Percentiles rank a stretch among this genome's conserved stretches.
Evolutionary conservation across 2,329 filamentous ascomycete genomes (phyloP).

Genomic region (Calonectria pseudoturangicola): DNA sequence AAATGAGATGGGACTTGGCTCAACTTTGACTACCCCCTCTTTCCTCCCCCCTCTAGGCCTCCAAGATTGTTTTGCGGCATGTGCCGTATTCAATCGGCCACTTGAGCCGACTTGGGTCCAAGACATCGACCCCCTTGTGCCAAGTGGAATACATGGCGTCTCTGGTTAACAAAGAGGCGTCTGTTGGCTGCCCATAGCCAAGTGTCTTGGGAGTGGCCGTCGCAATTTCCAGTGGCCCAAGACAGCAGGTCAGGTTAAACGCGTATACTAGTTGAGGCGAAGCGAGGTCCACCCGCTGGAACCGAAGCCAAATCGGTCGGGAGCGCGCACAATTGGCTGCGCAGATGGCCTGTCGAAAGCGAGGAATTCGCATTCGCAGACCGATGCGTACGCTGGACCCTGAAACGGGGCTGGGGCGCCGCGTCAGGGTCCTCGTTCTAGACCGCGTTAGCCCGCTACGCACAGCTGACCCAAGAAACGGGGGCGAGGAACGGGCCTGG

Average conservation of each 20-base stretch:
- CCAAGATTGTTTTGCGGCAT: conserved; percentile 13
- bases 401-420: conserved; percentile 19
- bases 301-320: neutral
- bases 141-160: conserved; percentile 23
- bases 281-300: conserved; percentile 11
- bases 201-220: conserved; percentile 9
- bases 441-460: neutral
- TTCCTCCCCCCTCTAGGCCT: neutral
- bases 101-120: neutral
- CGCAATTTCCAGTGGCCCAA: conserved; percentile 23
- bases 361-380: conserved; percentile 2
- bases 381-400: neutral
- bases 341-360: neutral
- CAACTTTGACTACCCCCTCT: neutral
- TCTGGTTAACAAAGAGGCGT: conserved; percentile 18
- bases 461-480: neutral
- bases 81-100: conserved; percentile 2
- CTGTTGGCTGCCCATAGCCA: neutral
- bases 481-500: neutral
- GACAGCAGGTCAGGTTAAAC: conserved; percentile 23
- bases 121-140: neutral
- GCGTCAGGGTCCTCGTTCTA: conserved; percentile 20
- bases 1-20: conserved; percentile 3
- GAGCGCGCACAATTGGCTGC: neutral
- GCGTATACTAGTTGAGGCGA: conserved; percentile 16